These are phyloP conservation scores for Colletotrichum lupini DNA, from an alignment of 2,329 filamentous ascomycete genomes.

Conservation along the genomic window DNA sequence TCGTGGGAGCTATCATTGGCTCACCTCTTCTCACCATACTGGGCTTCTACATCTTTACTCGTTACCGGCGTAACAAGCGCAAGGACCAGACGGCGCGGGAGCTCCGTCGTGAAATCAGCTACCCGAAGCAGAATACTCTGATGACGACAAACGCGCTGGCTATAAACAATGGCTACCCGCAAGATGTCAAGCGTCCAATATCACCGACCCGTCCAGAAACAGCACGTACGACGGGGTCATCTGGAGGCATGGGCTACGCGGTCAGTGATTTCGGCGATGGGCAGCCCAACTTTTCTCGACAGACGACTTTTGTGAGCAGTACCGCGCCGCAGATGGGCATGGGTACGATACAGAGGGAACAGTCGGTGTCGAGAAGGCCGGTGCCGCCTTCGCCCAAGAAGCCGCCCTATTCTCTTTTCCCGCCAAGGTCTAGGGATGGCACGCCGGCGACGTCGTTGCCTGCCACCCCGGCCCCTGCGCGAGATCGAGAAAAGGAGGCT, in stretches of 20 bases:
- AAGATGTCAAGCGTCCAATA: slow-evolving; percentile 39
- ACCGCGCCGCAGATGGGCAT: slow-evolving; percentile 9
- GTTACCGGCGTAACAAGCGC: slow-evolving; percentile 41
- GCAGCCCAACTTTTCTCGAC: slow-evolving; percentile 25
- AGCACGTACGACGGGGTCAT: slow-evolving; percentile 20
- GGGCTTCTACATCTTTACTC: slow-evolving; percentile 49
- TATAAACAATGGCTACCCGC: slow-evolving; percentile 35
- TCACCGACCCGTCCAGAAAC: slow-evolving; percentile 34
- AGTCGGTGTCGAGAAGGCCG: slow-evolving; percentile 16
- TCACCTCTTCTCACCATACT: slow-evolving; percentile 52
- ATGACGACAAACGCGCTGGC: slow-evolving; percentile 27
- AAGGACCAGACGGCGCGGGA: slow-evolving; percentile 19
- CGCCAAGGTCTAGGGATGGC: slow-evolving; percentile 15
- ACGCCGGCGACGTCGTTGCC: slow-evolving; percentile 2
- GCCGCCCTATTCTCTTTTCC: slow-evolving; percentile 25
- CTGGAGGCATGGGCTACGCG: slow-evolving; percentile 19
- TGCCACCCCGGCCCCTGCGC: slow-evolving; percentile 4
- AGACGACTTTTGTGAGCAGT: slow-evolving; percentile 18
- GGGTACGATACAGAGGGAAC: slow-evolving; percentile 1
- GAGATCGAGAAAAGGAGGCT: background rate
- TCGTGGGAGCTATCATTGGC: slow-evolving; percentile 55
- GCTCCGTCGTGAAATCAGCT: slow-evolving; percentile 36
- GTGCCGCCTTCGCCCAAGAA: slow-evolving; percentile 28
- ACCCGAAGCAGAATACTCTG: slow-evolving; percentile 39
- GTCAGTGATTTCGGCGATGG: slow-evolving; percentile 21